Percentiles rank a stretch among this genome's conserved stretches.
These are phyloP conservation scores for Clarireedia hainanense DNA, from an alignment of 2,329 filamentous ascomycete species.

Conservation along the genomic window DNA sequence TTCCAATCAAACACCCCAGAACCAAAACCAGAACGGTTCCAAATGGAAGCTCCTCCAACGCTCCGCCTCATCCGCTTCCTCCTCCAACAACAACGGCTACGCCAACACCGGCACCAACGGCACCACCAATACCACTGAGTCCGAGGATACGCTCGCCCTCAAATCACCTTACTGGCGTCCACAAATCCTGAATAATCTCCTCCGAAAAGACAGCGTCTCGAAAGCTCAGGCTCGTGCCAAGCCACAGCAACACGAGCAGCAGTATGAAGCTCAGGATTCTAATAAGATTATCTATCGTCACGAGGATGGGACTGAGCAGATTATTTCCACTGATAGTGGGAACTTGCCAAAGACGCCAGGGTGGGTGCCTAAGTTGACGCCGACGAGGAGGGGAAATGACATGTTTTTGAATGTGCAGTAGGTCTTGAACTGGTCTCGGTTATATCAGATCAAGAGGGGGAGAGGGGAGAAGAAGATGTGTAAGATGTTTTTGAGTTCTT, in stretches of 20 bases:
- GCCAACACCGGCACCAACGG: neutral
- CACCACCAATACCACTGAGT: neutral
- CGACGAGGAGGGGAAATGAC: constrained; percentile 58
- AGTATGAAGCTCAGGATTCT: neutral
- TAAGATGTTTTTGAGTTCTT: neutral
- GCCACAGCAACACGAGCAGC: neutral
- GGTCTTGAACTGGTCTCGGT: neutral
- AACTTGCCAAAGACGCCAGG: constrained; percentile 39
- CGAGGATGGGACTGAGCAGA: neutral
- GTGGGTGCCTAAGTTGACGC: constrained; percentile 59
- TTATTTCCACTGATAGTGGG: neutral
- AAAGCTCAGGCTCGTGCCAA: neutral
- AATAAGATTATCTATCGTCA: neutral
- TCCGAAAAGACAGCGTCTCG: constrained; percentile 2
- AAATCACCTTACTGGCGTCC: constrained; percentile 24
- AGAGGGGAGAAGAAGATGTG: neutral
- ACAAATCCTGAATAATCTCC: neutral
- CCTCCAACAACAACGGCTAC: neutral
- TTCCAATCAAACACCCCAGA: neutral
- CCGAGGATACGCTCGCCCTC: constrained; percentile 17
- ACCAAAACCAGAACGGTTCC: too few species aligned
- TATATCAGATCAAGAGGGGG: too few species aligned
- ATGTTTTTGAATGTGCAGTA: constrained; percentile 48
- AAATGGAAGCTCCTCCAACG: constrained; percentile 10
- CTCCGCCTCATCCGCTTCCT: too few species aligned